phyloP scores from a whole-genome alignment of 306 rosid species.

The Argentina anserina region DNA sequence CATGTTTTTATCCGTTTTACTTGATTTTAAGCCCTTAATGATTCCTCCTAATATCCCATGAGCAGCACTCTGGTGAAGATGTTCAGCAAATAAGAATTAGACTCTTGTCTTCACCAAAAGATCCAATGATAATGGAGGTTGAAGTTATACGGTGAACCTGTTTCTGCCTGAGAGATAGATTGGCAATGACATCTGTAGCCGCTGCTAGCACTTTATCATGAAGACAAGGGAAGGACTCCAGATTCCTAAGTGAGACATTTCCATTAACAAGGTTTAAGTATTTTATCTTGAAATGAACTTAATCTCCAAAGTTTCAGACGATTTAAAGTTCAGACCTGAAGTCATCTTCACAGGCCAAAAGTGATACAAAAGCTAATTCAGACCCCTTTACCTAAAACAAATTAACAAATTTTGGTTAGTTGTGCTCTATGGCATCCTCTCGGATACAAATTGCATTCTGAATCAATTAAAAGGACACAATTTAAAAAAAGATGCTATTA shows the following conservation, averaged over 20 bases:
- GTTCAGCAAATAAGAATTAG: conserved; percentile 13
- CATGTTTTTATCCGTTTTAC: conserved; percentile 31
- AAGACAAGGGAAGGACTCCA: conserved; percentile 65
- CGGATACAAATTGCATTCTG: not conserved
- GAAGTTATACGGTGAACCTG: conserved; percentile 45
- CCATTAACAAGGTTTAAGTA: not conserved
- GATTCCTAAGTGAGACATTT: conserved; percentile 44
- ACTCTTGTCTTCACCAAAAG: not conserved
- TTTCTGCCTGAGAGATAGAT: conserved; percentile 42
- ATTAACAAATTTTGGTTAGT: conserved; percentile 2
- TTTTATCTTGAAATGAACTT: not conserved
- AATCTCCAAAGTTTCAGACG: not conserved
- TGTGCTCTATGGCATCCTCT: not conserved
- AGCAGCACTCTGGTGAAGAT: conserved; percentile 44
- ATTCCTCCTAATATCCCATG: conserved; percentile 41
- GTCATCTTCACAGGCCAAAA: conserved; percentile 53
- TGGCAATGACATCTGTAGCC: conserved; percentile 44
- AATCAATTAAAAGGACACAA: not conserved
- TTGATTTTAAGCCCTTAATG: conserved; percentile 40
- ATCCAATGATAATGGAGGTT: conserved; percentile 23
- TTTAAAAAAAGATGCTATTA: not conserved
- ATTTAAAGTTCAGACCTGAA: conserved; percentile 45
- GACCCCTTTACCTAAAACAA: conserved; percentile 64
- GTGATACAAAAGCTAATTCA: conserved; percentile 64
- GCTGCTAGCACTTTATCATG: conserved; percentile 73